These are phyloP conservation scores for Sabuloglossum arenarium DNA, from an alignment of 495 filamentous ascomycete species.

Conservation along the genomic window DNA sequence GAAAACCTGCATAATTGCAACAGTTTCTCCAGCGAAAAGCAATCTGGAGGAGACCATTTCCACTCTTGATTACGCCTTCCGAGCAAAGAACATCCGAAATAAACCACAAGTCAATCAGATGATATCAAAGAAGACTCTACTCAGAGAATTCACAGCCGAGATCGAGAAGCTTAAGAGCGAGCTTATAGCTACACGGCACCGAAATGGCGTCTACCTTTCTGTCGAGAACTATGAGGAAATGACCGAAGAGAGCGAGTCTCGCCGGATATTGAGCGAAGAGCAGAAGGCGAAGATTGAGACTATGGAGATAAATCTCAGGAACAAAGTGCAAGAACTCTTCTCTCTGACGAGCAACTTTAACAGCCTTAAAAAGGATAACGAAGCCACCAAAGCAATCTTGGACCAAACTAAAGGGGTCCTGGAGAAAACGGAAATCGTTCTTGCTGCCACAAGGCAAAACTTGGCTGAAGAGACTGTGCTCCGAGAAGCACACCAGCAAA, in stretches of 20 bases:
- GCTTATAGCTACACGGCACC: constrained; percentile 76
- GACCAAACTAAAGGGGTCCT: constrained; percentile 62
- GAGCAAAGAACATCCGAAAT: constrained; percentile 95
- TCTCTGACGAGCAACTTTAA: constrained; percentile 67
- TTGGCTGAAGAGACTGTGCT: constrained; percentile 63
- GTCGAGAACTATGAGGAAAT: constrained; percentile 72
- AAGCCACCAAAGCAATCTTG: constrained; percentile 44
- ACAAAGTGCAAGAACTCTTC: constrained; percentile 84
- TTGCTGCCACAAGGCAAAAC: constrained; percentile 49
- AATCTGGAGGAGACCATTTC: constrained; percentile 97
- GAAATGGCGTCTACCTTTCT: constrained; percentile 85
- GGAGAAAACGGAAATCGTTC: constrained; percentile 66
- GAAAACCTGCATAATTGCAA: constrained; percentile 97
- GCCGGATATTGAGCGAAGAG: constrained; percentile 81
- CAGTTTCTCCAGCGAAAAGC: constrained; percentile 78
- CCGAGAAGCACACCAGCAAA: constrained; percentile 66
- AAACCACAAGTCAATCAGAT: constrained; percentile 88
- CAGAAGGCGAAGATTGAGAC: constrained; percentile 81
- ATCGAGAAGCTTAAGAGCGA: constrained; percentile 89
- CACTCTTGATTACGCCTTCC: constrained; percentile 89
- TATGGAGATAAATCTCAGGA: constrained; percentile 69
- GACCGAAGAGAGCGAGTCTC: constrained; percentile 73
- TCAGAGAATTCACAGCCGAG: constrained; percentile 78
- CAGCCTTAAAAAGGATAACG: constrained; percentile 66
- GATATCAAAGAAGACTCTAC: constrained; percentile 76